Evolutionary conservation across 345 rosid species (phyloP).

Genomic region (Eucalyptus pauciflora): DNA sequence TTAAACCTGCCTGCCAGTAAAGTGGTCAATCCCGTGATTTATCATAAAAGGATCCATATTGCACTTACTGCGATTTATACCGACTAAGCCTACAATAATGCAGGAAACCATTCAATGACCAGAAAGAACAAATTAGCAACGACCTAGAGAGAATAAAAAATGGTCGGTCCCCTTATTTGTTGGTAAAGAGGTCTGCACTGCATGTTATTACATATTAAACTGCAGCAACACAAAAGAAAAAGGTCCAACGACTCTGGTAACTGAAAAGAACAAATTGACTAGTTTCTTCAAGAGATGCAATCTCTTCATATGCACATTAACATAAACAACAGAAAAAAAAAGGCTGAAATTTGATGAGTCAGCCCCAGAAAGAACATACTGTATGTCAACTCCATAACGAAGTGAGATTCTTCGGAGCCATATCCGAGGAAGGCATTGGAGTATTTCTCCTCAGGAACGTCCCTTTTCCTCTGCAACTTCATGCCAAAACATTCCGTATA

Average conservation of each 20-base stretch:
- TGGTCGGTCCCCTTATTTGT: neutral
- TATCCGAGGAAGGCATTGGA: slow-evolving; percentile 90
- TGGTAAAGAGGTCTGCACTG: neutral
- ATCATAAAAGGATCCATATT: neutral
- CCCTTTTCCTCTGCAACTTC: slow-evolving; percentile 85
- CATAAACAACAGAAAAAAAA: neutral
- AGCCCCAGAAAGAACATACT: slow-evolving; percentile 22
- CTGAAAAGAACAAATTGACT: neutral
- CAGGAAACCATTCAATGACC: neutral
- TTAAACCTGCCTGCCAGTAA: neutral
- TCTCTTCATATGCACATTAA: neutral
- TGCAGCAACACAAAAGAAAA: neutral
- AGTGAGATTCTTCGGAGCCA: slow-evolving; percentile 74
- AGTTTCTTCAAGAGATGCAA: neutral
- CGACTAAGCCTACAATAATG: neutral
- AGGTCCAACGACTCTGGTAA: neutral
- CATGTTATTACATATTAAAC: neutral
- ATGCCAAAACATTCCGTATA: slow-evolving; percentile 90
- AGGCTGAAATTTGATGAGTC: neutral
- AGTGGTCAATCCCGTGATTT: neutral
- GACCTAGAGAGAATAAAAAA: neutral
- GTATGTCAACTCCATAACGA: slow-evolving; percentile 79
- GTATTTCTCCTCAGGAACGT: slow-evolving; percentile 83
- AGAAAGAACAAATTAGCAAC: neutral
- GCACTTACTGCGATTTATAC: neutral